phyloP scores from a whole-genome alignment of 2,329 filamentous ascomycete genomes.

The Aspergillus transmontanensis region DNA sequence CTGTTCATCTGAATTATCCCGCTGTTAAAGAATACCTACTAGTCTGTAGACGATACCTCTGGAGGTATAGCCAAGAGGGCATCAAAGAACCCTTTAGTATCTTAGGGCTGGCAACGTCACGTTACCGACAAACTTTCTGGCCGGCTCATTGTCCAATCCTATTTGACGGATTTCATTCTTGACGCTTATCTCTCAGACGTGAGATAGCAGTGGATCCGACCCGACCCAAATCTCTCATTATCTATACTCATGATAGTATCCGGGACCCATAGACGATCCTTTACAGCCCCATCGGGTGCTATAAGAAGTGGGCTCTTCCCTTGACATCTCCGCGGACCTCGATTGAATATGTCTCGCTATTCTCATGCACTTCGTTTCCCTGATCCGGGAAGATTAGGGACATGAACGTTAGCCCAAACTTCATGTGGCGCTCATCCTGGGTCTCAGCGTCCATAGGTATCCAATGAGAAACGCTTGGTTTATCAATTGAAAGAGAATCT shows the following conservation, averaged over 20 bases:
- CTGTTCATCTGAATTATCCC: background rate
- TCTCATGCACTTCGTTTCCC: background rate
- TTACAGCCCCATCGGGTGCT: slow-evolving; percentile 6
- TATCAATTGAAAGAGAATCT: slow-evolving; percentile 22
- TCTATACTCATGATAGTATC: background rate
- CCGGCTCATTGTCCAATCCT: background rate
- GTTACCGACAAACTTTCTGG: background rate
- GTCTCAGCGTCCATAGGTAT: background rate
- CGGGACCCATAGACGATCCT: background rate
- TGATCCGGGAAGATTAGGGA: background rate
- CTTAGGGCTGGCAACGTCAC: slow-evolving; percentile 8
- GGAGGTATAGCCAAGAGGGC: background rate
- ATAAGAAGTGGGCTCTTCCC: slow-evolving; percentile 8
- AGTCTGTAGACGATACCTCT: background rate
- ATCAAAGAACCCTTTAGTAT: background rate
- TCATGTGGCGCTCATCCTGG: background rate
- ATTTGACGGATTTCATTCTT: background rate
- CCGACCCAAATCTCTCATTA: background rate
- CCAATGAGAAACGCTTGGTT: slow-evolving; percentile 28
- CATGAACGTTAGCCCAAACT: background rate
- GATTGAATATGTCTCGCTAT: background rate
- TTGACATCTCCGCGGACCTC: slow-evolving; percentile 14
- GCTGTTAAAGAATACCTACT: background rate
- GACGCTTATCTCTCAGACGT: background rate
- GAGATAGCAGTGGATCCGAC: background rate